Evolutionary conservation across 83 land plant species (phyloP).

Genomic region (Larix sibirica): DNA sequence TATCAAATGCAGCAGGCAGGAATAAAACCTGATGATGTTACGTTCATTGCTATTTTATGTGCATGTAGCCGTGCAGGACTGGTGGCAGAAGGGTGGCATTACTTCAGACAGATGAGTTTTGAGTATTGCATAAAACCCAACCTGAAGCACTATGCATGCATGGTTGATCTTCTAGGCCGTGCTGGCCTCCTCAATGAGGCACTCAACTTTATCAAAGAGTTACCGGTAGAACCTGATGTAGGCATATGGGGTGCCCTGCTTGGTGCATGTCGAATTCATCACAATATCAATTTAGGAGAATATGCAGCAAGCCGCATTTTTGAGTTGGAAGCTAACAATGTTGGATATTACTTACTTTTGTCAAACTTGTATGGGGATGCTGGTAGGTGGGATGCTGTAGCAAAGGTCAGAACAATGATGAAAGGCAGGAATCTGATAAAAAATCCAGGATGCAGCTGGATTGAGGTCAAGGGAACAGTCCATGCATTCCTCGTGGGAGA

Average conservation of each 20-base stretch:
- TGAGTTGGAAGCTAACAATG: constrained; percentile 8
- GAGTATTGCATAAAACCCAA: constrained; percentile 19
- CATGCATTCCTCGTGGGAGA: constrained; percentile 6
- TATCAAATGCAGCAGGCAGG: neutral
- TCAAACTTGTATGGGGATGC: constrained; percentile 19
- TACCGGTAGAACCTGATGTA: constrained; percentile 29
- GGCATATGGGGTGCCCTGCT: constrained; percentile 31
- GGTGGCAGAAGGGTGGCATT: constrained; percentile 19
- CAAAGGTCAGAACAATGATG: constrained; percentile 40
- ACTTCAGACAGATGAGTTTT: constrained; percentile 22
- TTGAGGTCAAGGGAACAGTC: neutral
- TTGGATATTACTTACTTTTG: neutral
- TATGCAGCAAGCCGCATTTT: constrained; percentile 10
- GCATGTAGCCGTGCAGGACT: constrained; percentile 33
- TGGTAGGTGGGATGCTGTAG: constrained; percentile 1
- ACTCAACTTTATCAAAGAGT: constrained; percentile 15
- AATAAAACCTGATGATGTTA: constrained; percentile 20
- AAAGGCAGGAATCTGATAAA: constrained; percentile 35
- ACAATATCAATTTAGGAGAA: constrained; percentile 19
- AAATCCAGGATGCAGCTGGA: constrained; percentile 15
- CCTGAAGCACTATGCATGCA: constrained; percentile 29
- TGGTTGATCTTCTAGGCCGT: constrained; percentile 22
- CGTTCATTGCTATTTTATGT: constrained; percentile 24
- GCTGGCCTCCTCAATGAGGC: constrained; percentile 29
- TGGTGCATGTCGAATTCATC: constrained; percentile 27